Conservation (phyloP, 331 rosid species). For the Malus hybrid region DNA sequence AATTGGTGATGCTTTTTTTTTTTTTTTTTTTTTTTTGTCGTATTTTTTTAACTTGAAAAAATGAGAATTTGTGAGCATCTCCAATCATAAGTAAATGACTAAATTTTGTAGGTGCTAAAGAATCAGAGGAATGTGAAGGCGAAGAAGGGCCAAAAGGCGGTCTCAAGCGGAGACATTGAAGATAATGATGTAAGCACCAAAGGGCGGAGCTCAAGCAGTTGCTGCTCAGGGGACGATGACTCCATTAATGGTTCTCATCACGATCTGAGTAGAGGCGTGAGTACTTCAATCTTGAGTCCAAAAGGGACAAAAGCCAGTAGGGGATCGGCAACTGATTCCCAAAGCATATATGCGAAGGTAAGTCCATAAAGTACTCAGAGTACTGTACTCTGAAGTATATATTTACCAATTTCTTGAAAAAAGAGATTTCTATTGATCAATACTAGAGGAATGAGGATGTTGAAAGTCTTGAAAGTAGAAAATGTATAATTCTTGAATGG, state of each 20-base stretch:
- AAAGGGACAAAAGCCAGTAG: constrained; percentile 26
- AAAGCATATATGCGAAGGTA: constrained; percentile 75
- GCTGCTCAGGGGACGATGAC: constrained; percentile 53
- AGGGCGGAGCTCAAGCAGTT: constrained; percentile 37
- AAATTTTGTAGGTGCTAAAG: constrained; percentile 19
- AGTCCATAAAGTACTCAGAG: background rate
- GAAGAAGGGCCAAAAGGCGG: constrained; percentile 31
- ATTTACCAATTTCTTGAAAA: background rate
- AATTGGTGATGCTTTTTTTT: background rate
- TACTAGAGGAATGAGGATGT: too few species aligned
- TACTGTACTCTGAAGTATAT: background rate
- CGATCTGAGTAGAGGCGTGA: constrained; percentile 35
- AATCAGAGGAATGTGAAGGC: constrained; percentile 34
- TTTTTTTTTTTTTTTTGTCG: background rate
- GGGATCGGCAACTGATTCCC: constrained; percentile 56
- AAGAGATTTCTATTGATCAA: background rate
- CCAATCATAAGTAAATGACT: constrained; percentile 10
- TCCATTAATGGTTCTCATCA: constrained; percentile 20
- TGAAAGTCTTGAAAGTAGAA: too few species aligned
- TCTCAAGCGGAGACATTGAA: constrained; percentile 26
- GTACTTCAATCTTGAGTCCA: constrained; percentile 15
- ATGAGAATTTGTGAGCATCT: background rate
- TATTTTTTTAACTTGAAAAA: background rate
- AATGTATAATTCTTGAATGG: too few species aligned
- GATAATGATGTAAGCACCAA: constrained; percentile 25